Base-by-base conservation (phyloP, 345 rosid genomes). In the Laguncularia racemosa region DNA sequence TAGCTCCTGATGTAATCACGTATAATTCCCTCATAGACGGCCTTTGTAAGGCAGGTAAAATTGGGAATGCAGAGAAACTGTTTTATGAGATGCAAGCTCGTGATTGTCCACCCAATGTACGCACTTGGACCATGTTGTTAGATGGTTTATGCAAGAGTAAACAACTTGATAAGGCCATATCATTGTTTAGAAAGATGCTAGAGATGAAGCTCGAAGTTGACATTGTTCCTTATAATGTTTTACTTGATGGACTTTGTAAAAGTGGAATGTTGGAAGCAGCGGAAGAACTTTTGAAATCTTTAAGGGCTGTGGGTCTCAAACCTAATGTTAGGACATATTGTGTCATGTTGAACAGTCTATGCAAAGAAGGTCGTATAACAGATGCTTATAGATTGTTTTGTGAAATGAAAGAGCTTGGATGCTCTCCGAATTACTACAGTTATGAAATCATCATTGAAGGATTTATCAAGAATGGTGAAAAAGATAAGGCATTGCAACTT, bases 211-310 rank as follows among this genome's bases (percentile, higher is more conserved):
- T 62, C 2, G 62, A 55, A 44, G 64, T 63, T 19, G 18, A 51
- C 57, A 61, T 69, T 16, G 65, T 62, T 49, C 12, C 62, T 61
- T 67, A 63, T 44, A 74, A 44, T 56, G 51, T 67, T 14, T 47
- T 70, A 8, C 67, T 78, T 15, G 46, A 73, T 10, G 75, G 84
- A 48, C 16, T 81, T 70, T 68, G 79, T 16, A 70, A 57, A 46
- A 59, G 26, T 14, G 71, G 67, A 15, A 71, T 23, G 18, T 49
- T 71, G 6, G 15, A 66, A 0, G 57, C 52, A n/a, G 64, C 65
- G 0, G 52, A 10, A 47, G 20, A 48, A 17, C 56, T 21, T 13
- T 54, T 62, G 13, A 12, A 49, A 33, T 19, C 43, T 58, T 28
- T 62, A 20, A 12, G 0, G 14, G 43, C 20, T 13, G 16, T 1